Conservation (phyloP, 495 filamentous ascomycete species). For the Pseudoneurospora amorphoporcata region DNA sequence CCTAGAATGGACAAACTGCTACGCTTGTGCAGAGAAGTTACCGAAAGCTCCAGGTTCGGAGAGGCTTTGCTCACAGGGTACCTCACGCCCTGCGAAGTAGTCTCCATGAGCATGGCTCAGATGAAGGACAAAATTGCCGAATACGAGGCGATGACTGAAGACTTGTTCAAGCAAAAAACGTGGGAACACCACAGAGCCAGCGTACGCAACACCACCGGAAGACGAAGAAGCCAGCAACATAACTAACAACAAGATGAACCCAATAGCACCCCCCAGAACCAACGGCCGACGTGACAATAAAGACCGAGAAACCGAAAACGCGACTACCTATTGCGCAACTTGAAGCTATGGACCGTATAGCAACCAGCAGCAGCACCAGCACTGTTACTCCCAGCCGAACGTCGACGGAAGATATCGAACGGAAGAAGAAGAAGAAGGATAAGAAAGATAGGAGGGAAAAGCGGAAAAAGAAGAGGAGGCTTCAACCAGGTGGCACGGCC, state of each 20-base stretch:
- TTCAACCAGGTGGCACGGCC: background rate
- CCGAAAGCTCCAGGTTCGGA: conserved; percentile 5
- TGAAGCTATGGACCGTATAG: background rate
- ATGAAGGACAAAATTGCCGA: conserved; percentile 2
- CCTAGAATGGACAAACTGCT: conserved; percentile 15
- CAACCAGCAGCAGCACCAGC: background rate
- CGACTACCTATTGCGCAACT: background rate
- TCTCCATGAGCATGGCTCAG: conserved; percentile 2
- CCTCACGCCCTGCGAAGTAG: conserved; percentile 5
- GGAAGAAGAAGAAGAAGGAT: background rate
- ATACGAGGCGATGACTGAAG: conserved; percentile 5
- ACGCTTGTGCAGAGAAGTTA: background rate
- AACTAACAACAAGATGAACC: conserved; percentile 1
- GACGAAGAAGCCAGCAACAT: background rate
- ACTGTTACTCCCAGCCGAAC: background rate
- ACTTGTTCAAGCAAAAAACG: conserved; percentile 5
- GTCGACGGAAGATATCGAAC: background rate
- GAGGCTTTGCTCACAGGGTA: conserved; percentile 18
- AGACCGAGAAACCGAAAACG: background rate
- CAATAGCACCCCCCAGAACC: background rate
- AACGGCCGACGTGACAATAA: background rate
- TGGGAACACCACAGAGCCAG: conserved; percentile 9
- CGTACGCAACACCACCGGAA: conserved; percentile 9
- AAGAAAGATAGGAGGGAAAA: background rate
- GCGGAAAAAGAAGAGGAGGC: background rate